A percentile compares a stretch with the other conserved stretches of the same genome.
phyloP scores from a whole-genome alignment of 1,139 yeast species.

The Torulaspora globosa region DNA sequence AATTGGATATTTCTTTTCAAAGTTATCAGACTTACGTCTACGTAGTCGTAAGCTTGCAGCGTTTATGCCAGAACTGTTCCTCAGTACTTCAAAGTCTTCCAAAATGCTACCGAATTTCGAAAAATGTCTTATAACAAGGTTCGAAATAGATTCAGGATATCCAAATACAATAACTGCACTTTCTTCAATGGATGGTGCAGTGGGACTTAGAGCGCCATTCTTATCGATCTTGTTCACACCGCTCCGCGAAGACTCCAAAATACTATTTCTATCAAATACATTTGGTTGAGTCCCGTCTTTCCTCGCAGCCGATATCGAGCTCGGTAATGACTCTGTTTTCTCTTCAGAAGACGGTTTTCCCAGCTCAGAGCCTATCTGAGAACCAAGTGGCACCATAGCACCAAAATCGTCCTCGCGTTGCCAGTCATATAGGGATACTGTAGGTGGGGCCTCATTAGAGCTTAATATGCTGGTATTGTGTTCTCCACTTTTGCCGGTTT shows the following conservation, averaged over 20 bases:
- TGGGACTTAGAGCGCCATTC: slow-evolving; percentile 21
- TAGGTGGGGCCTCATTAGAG: slow-evolving; percentile 48
- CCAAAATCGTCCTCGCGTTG: slow-evolving; percentile 38
- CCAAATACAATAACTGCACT: slow-evolving; percentile 83
- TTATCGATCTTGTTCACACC: slow-evolving; percentile 23
- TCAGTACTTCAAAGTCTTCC: slow-evolving; percentile 60
- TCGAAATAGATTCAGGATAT: slow-evolving; percentile 71
- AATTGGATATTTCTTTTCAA: slow-evolving; percentile 49
- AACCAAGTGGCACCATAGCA: slow-evolving; percentile 19
- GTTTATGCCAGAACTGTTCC: slow-evolving; percentile 33
- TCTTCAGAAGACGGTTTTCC: slow-evolving; percentile 1
- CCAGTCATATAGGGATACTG: slow-evolving; percentile 54
- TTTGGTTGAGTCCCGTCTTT: slow-evolving; percentile 16
- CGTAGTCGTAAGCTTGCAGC: slow-evolving; percentile 23
- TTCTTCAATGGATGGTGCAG: slow-evolving; percentile 42
- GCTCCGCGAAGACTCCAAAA: slow-evolving; percentile 37
- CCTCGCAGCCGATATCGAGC: slow-evolving; percentile 5
- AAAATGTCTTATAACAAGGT: slow-evolving; percentile 67
- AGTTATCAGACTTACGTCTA: slow-evolving; percentile 6
- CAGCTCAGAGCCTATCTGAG: slow-evolving; percentile 8
- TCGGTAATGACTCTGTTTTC: background rate
- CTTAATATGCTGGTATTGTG: slow-evolving; percentile 30
- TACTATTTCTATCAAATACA: slow-evolving; percentile 42
- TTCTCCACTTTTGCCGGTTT: slow-evolving; percentile 26
- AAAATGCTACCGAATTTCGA: slow-evolving; percentile 74